Conservation (phyloP, 345 rosid species). For the Euphorbia peplus region DNA sequence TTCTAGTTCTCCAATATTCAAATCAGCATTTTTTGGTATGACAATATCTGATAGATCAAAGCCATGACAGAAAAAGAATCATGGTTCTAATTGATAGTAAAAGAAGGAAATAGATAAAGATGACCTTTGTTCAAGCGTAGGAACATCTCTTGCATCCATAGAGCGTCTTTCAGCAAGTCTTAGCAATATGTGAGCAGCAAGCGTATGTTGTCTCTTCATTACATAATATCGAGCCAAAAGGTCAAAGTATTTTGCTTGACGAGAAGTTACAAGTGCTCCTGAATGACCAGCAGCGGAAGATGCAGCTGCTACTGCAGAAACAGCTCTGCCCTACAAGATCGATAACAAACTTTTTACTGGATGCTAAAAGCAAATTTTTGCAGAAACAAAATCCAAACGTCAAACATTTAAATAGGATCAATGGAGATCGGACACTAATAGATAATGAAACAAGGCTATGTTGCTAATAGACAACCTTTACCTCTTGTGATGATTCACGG, state of each 20-base stretch:
- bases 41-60: neutral
- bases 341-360: conserved; percentile 4
- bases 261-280: conserved; percentile 48
- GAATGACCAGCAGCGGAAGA: conserved; percentile 55
- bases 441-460: neutral
- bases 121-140: conserved; percentile 82
- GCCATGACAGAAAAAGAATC: neutral
- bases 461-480: conserved; percentile 15
- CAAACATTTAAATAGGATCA: conserved; percentile 12
- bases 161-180: conserved; percentile 92
- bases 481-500: conserved; percentile 66
- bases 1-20: neutral
- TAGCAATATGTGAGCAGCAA: conserved; percentile 89
- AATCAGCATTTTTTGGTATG: neutral
- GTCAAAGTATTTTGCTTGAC: conserved; percentile 78
- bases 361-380: neutral
- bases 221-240: conserved; percentile 92
- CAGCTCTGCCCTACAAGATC: conserved; percentile 49
- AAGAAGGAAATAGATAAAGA: neutral
- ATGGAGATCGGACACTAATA: neutral
- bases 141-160: conserved; percentile 50
- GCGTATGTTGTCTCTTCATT: conserved; percentile 82
- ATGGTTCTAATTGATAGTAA: neutral
- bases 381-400: conserved; percentile 10
- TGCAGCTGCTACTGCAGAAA: conserved; percentile 45